phyloP scores from a whole-genome alignment of 139 green algal genomes.

The Auxenochlorella pyrenoidosa region DNA sequence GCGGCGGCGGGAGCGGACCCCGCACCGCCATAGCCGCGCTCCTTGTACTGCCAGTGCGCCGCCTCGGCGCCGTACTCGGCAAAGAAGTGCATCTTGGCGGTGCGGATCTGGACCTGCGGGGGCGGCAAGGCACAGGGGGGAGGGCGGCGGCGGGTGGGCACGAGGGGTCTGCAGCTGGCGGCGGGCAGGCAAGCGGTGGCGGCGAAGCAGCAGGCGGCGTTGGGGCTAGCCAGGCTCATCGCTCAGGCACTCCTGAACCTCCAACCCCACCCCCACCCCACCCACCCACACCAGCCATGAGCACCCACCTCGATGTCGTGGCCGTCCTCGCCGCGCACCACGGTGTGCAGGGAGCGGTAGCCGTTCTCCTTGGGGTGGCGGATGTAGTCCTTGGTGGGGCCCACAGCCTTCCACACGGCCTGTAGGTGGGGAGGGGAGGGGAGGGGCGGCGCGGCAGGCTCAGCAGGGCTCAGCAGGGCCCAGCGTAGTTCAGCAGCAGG shows the following conservation, averaged over 20 bases:
- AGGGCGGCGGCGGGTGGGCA: neutral
- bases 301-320: conserved; percentile 80
- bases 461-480: too few species aligned
- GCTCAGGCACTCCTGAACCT: too few species aligned
- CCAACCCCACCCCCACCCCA: neutral
- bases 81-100: conserved; percentile 93
- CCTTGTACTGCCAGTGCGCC: conserved; percentile 98
- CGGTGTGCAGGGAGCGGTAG: conserved; percentile 89
- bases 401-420: conserved; percentile 63
- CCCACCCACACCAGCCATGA: conserved; percentile 47
- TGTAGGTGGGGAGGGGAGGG: too few species aligned
- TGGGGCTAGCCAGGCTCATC: too few species aligned
- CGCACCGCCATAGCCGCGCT: conserved; percentile 47
- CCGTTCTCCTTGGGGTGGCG: conserved; percentile 89
- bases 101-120: conserved; percentile 89
- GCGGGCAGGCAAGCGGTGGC: too few species aligned
- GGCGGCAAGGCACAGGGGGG: neutral
- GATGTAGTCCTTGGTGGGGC: conserved; percentile 91
- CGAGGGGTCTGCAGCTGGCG: too few species aligned
- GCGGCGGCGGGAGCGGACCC: neutral
- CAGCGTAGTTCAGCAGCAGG: too few species aligned
- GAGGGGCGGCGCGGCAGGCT: too few species aligned
- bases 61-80: conserved; percentile 91
- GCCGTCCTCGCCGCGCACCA: conserved; percentile 58
- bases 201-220: too few species aligned